These are phyloP conservation scores for Trichoderma oligosporum DNA, from an alignment of 2,329 filamentous ascomycete genomes.

Conservation along the genomic window DNA sequence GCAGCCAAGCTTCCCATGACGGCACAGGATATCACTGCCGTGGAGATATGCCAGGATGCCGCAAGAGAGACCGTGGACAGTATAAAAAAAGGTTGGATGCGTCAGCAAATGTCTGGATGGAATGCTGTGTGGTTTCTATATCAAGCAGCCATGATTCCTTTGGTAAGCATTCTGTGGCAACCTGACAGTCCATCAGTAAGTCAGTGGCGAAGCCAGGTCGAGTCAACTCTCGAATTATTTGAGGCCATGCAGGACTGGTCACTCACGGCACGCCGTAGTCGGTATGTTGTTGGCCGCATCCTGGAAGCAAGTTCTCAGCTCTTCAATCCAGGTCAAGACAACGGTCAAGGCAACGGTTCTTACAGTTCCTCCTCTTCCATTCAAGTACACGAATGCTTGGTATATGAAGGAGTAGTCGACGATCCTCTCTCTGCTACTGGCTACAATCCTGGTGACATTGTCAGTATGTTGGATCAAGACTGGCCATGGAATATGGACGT, in stretches of 20 bases:
- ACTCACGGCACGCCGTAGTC: constrained; percentile 57
- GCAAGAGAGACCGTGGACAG: constrained; percentile 69
- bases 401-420: not conserved
- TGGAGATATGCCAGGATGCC: constrained; percentile 65
- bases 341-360: not conserved
- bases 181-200: constrained; percentile 46
- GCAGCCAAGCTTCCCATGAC: constrained; percentile 47
- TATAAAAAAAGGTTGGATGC: constrained; percentile 65
- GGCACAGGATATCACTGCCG: constrained; percentile 62
- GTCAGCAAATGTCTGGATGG: constrained; percentile 75
- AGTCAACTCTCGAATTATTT: constrained; percentile 56
- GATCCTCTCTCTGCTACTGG: not conserved
- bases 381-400: not conserved
- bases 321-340: not conserved
- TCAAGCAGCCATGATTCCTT: constrained; percentile 74
- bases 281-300: constrained; percentile 61
- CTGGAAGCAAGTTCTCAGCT: constrained; percentile 52
- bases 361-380: not conserved
- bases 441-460: constrained; percentile 4
- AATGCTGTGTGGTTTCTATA: constrained; percentile 80
- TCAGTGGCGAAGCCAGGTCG: constrained; percentile 56
- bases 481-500: constrained; percentile 12
- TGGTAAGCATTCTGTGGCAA: constrained; percentile 72
- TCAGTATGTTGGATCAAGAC: constrained; percentile 11
- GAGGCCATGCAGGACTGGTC: constrained; percentile 64